Evolutionary conservation across 202 grass and related monocot genomes (phyloP).

Genomic region (Miscanthus sacchariflorus): DNA sequence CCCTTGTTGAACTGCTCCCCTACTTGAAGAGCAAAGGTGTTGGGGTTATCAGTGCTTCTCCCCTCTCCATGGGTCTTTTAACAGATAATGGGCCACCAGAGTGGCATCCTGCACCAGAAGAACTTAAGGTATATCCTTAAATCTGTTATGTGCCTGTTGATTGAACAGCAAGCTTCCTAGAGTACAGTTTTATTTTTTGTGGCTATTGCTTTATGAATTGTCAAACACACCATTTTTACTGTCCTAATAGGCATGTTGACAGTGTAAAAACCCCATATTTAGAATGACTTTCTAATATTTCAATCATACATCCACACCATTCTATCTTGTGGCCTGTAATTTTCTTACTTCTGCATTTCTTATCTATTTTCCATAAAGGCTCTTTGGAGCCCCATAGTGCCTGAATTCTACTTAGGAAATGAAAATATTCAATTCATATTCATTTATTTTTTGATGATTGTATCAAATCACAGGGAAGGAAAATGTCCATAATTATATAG

Average conservation of each 20-base stretch:
- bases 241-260: not conserved
- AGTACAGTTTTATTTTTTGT: not conserved
- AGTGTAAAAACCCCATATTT: not conserved
- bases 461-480: not conserved
- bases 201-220: not conserved
- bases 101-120: conserved; percentile 77
- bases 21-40: conserved; percentile 90
- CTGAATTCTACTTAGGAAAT: not conserved
- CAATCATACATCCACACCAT: not conserved
- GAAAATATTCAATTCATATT: not conserved
- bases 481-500: not conserved
- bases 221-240: not conserved
- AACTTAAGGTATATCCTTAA: conserved; percentile 76
- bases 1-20: conserved; percentile 74
- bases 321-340: not conserved
- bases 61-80: conserved; percentile 88
- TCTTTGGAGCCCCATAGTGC: not conserved
- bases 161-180: not conserved
- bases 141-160: not conserved
- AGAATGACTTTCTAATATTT: not conserved
- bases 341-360: not conserved
- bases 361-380: not conserved
- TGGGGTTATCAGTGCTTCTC: conserved; percentile 85
- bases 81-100: conserved; percentile 79
- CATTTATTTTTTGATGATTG: not conserved